Percentiles rank a stretch among this genome's conserved stretches.
Conservation (phyloP, 2,329 filamentous ascomycete genomes). For the Alternaria triticina region DNA sequence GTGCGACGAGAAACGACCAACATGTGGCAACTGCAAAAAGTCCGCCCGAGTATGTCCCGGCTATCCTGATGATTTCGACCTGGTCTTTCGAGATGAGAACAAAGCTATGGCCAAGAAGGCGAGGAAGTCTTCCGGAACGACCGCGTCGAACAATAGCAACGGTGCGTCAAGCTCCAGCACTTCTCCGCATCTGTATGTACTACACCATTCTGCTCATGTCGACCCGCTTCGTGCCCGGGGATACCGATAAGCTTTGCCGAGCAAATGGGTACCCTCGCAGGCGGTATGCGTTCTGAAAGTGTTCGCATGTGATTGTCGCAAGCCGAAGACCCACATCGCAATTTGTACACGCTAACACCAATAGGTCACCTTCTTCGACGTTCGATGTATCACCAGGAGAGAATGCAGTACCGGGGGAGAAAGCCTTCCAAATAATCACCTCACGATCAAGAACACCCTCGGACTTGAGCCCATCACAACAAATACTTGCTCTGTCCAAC, state of each 20-base stretch:
- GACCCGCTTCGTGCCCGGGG: neutral
- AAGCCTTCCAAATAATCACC: constrained; percentile 10
- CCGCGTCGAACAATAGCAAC: constrained; percentile 20
- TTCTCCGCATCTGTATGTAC: constrained; percentile 40
- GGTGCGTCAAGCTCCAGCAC: constrained; percentile 32
- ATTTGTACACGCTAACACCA: constrained; percentile 15
- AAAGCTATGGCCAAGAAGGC: constrained; percentile 70
- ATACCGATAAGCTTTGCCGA: neutral
- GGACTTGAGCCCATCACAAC: constrained; percentile 17
- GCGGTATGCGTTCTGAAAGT: neutral
- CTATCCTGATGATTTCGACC: constrained; percentile 69
- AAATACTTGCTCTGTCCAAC: constrained; percentile 30
- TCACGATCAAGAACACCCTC: constrained; percentile 21
- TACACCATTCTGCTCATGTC: neutral
- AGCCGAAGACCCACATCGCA: neutral
- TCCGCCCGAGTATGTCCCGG: constrained; percentile 41
- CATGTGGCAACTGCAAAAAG: constrained; percentile 46
- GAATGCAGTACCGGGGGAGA: constrained; percentile 1
- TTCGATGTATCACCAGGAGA: constrained; percentile 22
- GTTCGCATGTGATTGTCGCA: neutral
- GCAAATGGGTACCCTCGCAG: neutral
- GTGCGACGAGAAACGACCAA: constrained; percentile 47
- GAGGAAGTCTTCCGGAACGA: constrained; percentile 51
- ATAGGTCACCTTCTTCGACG: constrained; percentile 30
- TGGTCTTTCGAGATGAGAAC: constrained; percentile 76